Evolutionary conservation across 1,139 yeast genomes (phyloP).

Genomic region (Lodderomyces margitis): DNA sequence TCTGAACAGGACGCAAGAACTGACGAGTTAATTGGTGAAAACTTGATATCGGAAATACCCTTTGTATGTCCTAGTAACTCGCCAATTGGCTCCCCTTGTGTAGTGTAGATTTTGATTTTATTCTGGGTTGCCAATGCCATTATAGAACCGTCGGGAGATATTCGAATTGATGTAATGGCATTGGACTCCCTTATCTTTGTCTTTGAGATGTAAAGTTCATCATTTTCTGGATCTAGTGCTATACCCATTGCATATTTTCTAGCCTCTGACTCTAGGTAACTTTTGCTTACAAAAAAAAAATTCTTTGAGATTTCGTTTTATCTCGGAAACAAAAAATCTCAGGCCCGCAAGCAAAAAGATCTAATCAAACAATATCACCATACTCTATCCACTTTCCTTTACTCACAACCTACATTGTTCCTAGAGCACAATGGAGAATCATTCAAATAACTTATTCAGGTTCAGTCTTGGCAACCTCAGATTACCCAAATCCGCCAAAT

Average conservation of each 20-base stretch:
- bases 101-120: slow-evolving; percentile 24
- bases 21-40: slow-evolving; percentile 69
- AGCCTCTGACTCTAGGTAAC: too few species aligned
- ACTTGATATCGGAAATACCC: slow-evolving; percentile 70
- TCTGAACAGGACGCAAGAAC: slow-evolving; percentile 84
- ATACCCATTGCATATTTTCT: slow-evolving; percentile 1
- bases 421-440: slow-evolving; percentile 12
- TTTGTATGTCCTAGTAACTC: slow-evolving; percentile 59
- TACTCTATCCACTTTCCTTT: too few species aligned
- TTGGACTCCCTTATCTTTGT: slow-evolving; percentile 3
- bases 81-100: slow-evolving; percentile 23
- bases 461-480: slow-evolving; percentile 28
- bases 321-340: too few species aligned
- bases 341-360: too few species aligned
- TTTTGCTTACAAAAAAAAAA: too few species aligned
- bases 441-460: slow-evolving; percentile 13
- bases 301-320: too few species aligned
- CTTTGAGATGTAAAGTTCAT: background rate
- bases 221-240: background rate
- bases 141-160: slow-evolving; percentile 62
- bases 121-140: slow-evolving; percentile 57
- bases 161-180: slow-evolving; percentile 16
- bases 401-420: background rate
- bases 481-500: slow-evolving; percentile 66
- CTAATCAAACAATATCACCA: background rate